Conservation (phyloP, 805 yeast species). For the Crinitomyces ghanaensis region DNA sequence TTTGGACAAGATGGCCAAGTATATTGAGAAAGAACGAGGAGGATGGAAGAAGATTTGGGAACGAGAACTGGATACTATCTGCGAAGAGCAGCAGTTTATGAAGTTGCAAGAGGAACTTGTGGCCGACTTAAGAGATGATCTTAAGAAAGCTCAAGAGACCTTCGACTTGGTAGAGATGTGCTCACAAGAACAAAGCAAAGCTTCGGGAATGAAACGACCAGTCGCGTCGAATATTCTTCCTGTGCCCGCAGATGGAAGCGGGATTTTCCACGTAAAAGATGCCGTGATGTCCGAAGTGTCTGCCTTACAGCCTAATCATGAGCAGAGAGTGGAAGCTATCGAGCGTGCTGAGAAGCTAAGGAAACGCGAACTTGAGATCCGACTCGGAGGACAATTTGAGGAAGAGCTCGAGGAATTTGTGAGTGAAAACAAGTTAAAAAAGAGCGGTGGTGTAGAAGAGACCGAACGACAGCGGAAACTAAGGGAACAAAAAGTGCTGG, state of each 20-base stretch:
- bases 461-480: slow-evolving; percentile 55
- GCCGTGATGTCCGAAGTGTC: slow-evolving; percentile 73
- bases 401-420: slow-evolving; percentile 83
- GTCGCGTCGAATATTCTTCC: slow-evolving; percentile 23
- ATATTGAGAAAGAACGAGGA: slow-evolving; percentile 59
- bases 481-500: slow-evolving; percentile 63
- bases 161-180: slow-evolving; percentile 72
- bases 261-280: slow-evolving; percentile 31
- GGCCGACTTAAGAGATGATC: slow-evolving; percentile 67
- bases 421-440: slow-evolving; percentile 60
- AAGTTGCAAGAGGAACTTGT: slow-evolving; percentile 81
- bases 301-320: slow-evolving; percentile 74
- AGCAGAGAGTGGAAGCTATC: slow-evolving; percentile 76
- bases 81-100: slow-evolving; percentile 89
- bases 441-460: slow-evolving; percentile 84
- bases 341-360: slow-evolving; percentile 75
- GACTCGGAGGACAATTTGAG: slow-evolving; percentile 54
- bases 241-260: slow-evolving; percentile 20
- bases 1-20: slow-evolving; percentile 44
- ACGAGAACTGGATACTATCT: slow-evolving; percentile 72
- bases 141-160: slow-evolving; percentile 70
- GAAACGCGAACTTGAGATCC: slow-evolving; percentile 52
- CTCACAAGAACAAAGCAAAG: slow-evolving; percentile 60
- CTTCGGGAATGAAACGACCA: slow-evolving; percentile 24
- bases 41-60: slow-evolving; percentile 92